phyloP scores from a whole-genome alignment of 306 rosid genomes.

The Begonia masoniana region DNA sequence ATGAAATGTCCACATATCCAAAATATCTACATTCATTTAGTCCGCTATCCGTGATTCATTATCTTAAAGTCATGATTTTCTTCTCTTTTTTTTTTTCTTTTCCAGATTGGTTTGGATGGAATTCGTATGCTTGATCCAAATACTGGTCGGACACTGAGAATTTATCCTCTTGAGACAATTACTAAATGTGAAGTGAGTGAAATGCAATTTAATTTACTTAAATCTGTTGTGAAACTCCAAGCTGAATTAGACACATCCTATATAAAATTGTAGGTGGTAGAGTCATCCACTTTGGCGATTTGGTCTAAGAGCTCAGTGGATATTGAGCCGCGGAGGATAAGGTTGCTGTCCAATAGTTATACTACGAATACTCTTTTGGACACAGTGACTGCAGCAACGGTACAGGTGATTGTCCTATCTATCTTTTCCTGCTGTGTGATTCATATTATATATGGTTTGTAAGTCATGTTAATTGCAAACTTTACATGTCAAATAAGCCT shows the following conservation, averaged over 20 bases:
- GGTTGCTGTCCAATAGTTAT: constrained; percentile 89
- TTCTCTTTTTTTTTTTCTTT: background rate
- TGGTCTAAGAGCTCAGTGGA: constrained; percentile 96
- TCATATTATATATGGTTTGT: too few relatives aligned
- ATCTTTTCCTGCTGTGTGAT: too few relatives aligned
- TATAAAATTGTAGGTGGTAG: constrained; percentile 31
- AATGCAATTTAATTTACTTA: background rate
- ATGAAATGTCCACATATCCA: too few relatives aligned
- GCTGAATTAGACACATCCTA: too few relatives aligned
- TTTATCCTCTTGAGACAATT: constrained; percentile 81
- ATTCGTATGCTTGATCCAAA: constrained; percentile 92
- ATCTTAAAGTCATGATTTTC: background rate
- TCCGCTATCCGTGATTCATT: constrained; percentile 6
- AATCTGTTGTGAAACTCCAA: too few relatives aligned
- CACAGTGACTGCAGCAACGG: constrained; percentile 89
- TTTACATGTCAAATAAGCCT: too few relatives aligned
- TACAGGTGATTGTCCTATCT: constrained; percentile 41
- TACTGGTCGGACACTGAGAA: constrained; percentile 69
- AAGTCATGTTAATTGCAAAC: too few relatives aligned
- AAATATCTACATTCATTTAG: background rate
- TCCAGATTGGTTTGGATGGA: constrained; percentile 92
- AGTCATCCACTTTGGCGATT: constrained; percentile 79
- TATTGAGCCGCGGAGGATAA: constrained; percentile 79
- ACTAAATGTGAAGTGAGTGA: constrained; percentile 90
- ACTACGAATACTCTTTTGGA: constrained; percentile 87